Evolutionary conservation across 129 eudicot species (phyloP), one percentile per base, ranked within the genome.

Genomic region (Artemisia tridentata): DNA sequence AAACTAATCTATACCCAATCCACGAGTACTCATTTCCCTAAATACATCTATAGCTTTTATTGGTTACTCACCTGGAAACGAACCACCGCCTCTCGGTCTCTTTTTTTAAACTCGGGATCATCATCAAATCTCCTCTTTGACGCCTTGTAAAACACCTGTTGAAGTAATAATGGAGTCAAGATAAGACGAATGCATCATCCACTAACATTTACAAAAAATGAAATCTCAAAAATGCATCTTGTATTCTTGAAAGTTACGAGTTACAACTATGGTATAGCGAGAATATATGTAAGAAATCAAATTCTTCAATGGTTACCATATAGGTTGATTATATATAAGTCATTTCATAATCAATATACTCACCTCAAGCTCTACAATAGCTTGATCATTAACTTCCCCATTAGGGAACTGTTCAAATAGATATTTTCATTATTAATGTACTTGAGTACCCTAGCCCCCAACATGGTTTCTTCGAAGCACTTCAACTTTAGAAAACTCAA

Each of bases 51-150:
- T n/a, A n/a, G n/a, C n/a, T n/a, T n/a, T n/a, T n/a, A 54, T 13
- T 57, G 18, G 55, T 70, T 67, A 53, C 29, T 80, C 70, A 90
- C 99, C 99, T 95, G 99, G 51, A 95, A 96, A 63, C 93, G 85
- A 71, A 95, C 97, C 38, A 95, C 99, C 4, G 99, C 99, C 77
- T 76, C 72, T 59, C 90, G 97, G 31, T 97, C 99, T 80, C 82
- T 90, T 76, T 89, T 97, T 82, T 95, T 95, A 75, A 95, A 95
- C 46, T 54, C 95, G 71, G 93, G 74, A 74, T n/a, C n/a, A n/a
- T n/a, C n/a, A n/a, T n/a, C n/a, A n/a, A n/a, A n/a, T n/a, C n/a
- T n/a, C n/a, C n/a, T 95, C 23, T 20, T 20, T 20, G 23, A 20
- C 23, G 23, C 23, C 23, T 20, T 20, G 23, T 20, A 20, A 20